phyloP scores from a whole-genome alignment of 192 early-diverging fungal genomes.

The Coemansia sp. region DNA sequence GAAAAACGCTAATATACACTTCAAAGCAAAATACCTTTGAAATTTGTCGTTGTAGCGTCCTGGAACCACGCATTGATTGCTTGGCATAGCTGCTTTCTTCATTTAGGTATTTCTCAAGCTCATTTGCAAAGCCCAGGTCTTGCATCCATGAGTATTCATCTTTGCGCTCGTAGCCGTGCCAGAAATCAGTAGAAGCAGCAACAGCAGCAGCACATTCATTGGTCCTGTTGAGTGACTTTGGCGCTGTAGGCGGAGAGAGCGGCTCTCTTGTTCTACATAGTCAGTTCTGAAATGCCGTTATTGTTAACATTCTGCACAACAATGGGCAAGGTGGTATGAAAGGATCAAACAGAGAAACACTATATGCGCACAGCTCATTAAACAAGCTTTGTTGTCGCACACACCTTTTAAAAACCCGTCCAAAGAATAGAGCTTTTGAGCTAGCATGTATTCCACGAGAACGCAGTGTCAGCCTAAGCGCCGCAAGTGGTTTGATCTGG shows the following conservation, averaged over 20 bases:
- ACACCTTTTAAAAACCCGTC: neutral
- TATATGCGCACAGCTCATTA: neutral
- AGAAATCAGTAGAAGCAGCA: neutral
- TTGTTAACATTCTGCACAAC: neutral
- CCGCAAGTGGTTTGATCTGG: neutral
- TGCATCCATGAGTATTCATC: constrained; percentile 56
- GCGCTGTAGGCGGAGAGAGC: constrained; percentile 19
- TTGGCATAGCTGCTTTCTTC: constrained; percentile 38
- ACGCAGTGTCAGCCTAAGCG: neutral
- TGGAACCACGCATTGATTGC: constrained; percentile 14
- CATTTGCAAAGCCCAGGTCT: constrained; percentile 11
- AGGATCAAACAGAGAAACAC: too few species aligned
- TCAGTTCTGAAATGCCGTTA: neutral
- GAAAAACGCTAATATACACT: neutral
- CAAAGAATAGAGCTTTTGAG: neutral
- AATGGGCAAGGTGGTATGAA: neutral
- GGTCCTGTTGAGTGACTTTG: neutral
- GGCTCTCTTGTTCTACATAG: constrained; percentile 1
- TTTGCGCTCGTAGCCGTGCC: constrained; percentile 29
- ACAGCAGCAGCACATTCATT: neutral
- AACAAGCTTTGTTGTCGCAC: neutral
- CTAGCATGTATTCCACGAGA: neutral
- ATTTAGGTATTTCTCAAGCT: constrained; percentile 27
- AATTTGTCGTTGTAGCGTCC: constrained; percentile 26
- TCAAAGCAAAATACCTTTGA: constrained; percentile 14